A percentile compares a stretch with the other conserved stretches of the same genome.
Evolutionary conservation across 106 monocot species (phyloP).

Genomic region (Cymbidium sinense): DNA sequence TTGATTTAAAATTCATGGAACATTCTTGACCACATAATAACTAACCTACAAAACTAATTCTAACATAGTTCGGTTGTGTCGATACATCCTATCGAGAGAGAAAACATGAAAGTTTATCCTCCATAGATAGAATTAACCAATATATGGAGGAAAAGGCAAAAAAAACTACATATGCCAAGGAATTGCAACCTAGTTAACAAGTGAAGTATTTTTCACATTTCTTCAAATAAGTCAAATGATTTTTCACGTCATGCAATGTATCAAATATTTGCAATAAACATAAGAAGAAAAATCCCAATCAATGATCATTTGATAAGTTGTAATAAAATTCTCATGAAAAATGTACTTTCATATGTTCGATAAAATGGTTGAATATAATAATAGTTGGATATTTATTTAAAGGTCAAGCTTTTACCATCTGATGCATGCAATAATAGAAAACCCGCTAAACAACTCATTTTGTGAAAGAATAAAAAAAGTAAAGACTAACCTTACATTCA

Average conservation of each 20-base stretch:
- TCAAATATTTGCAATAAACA: neutral
- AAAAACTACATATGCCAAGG: too few relatives aligned
- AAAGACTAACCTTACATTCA: slow-evolving; percentile 1
- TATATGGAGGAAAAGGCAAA: too few relatives aligned
- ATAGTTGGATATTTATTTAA: neutral
- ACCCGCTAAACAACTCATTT: neutral
- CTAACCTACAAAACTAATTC: neutral
- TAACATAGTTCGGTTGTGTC: neutral
- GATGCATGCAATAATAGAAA: neutral
- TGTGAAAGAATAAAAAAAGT: neutral
- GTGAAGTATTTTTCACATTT: too few relatives aligned
- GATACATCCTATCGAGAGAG: neutral
- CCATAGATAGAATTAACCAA: too few relatives aligned
- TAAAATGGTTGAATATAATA: neutral
- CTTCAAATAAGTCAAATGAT: neutral
- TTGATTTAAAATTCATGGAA: neutral
- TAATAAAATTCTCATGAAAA: neutral
- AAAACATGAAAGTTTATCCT: neutral
- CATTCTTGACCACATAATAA: neutral
- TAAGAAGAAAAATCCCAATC: neutral
- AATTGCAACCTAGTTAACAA: too few relatives aligned
- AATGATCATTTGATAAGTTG: neutral
- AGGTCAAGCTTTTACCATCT: neutral
- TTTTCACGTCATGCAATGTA: neutral
- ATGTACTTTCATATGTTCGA: neutral